phyloP scores from a whole-genome alignment of 1,284 basidiomycete species.

The Ceratobasidium sp. region DNA sequence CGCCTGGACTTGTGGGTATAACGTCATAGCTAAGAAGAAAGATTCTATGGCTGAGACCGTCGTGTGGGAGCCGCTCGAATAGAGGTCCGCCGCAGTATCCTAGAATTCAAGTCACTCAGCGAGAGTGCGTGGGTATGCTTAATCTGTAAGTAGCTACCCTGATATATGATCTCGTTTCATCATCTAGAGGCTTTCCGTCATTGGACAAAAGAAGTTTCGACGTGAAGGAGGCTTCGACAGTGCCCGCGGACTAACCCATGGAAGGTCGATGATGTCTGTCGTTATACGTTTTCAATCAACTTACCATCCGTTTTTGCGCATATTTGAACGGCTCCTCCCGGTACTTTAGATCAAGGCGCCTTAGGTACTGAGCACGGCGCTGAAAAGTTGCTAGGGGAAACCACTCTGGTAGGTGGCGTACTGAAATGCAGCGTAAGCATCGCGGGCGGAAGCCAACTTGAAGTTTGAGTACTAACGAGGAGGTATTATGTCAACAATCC shows the following conservation, averaged over 20 bases:
- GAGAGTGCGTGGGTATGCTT: not conserved
- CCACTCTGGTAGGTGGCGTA: slow-evolving; percentile 6
- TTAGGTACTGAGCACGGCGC: not conserved
- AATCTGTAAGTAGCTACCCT: slow-evolving; percentile 48
- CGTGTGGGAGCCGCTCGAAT: slow-evolving; percentile 52
- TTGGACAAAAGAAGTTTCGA: slow-evolving; percentile 52
- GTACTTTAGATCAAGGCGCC: not conserved
- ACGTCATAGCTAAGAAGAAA: slow-evolving; percentile 33
- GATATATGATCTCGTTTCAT: slow-evolving; percentile 53
- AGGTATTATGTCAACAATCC: slow-evolving; percentile 12
- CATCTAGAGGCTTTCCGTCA: slow-evolving; percentile 40
- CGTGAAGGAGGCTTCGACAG: slow-evolving; percentile 53
- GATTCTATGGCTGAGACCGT: slow-evolving; percentile 25
- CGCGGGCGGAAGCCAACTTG: not conserved
- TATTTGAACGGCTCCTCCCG: not conserved
- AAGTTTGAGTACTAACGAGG: not conserved
- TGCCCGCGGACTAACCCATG: slow-evolving; percentile 53
- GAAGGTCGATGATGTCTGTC: too few species aligned
- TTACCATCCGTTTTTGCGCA: not conserved
- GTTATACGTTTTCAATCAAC: not conserved
- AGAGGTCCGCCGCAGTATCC: slow-evolving; percentile 54
- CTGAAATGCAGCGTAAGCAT: not conserved
- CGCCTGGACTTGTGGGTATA: slow-evolving; percentile 13
- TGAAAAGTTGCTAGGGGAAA: slow-evolving; percentile 17
- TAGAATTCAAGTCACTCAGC: not conserved